phyloP scores from a whole-genome alignment of 202 grass and related monocot species.

The Musa balbisiana region DNA sequence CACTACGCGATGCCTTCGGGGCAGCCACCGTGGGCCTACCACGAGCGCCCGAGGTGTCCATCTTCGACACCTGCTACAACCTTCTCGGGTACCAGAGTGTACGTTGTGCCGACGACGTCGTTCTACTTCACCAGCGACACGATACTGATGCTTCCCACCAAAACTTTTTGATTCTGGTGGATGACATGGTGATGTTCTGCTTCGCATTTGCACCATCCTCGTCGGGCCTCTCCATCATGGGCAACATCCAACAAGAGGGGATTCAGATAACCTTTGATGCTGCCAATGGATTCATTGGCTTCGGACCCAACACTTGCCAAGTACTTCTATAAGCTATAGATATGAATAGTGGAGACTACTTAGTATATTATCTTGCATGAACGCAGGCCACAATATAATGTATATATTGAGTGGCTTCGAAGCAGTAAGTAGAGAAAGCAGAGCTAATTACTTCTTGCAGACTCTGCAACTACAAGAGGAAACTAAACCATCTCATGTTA shows the following conservation, averaged over 20 bases:
- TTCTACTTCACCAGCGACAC: slow-evolving; percentile 58
- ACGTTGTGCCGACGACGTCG: slow-evolving; percentile 62
- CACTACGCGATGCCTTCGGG: slow-evolving; percentile 49
- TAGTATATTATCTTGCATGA: neutral
- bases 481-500: too few species aligned
- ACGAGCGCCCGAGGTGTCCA: slow-evolving; percentile 34
- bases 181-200: slow-evolving; percentile 48
- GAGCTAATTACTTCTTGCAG: too few species aligned
- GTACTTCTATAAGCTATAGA: slow-evolving; percentile 26
- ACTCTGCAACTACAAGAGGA: too few species aligned
- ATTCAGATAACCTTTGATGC: slow-evolving; percentile 79
- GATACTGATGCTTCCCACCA: slow-evolving; percentile 59
- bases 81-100: slow-evolving; percentile 60
- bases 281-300: slow-evolving; percentile 56
- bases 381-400: too few species aligned
- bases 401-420: too few species aligned
- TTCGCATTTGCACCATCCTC: slow-evolving; percentile 66
- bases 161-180: slow-evolving; percentile 68
- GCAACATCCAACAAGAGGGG: slow-evolving; percentile 83
- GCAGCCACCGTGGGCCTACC: slow-evolving; percentile 31
- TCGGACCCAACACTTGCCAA: slow-evolving; percentile 72
- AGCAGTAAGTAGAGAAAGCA: too few species aligned
- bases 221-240: slow-evolving; percentile 59
- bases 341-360: too few species aligned
- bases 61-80: slow-evolving; percentile 92